Evolutionary conservation across 129 eudicot species (phyloP).

Genomic region (Artemisia tridentata): DNA sequence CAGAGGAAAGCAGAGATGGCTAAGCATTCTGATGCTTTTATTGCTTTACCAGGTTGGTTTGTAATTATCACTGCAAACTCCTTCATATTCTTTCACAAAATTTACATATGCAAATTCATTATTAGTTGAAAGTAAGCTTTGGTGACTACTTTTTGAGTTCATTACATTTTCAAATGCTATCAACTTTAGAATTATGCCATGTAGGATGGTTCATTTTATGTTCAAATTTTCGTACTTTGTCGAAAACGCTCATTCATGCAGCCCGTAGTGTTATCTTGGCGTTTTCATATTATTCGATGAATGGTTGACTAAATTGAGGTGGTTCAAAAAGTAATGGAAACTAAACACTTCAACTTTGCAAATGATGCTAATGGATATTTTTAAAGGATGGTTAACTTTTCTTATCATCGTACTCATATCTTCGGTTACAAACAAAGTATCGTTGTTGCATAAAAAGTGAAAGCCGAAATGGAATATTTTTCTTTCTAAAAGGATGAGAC

Average conservation of each 20-base stretch:
- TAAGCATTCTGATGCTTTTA: slow-evolving; percentile 97
- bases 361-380: background rate
- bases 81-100: slow-evolving; percentile 28
- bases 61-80: slow-evolving; percentile 9
- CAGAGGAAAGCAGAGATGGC: slow-evolving; percentile 99
- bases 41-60: slow-evolving; percentile 92
- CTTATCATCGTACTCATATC: background rate
- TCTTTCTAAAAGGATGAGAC: background rate
- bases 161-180: background rate
- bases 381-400: background rate
- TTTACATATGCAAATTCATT: slow-evolving; percentile 13
- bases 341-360: background rate
- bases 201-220: background rate
- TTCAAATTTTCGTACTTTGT: background rate
- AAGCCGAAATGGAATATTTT: background rate
- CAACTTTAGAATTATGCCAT: background rate
- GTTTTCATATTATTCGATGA: background rate
- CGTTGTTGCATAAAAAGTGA: background rate
- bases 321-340: background rate
- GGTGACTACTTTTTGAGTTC: background rate
- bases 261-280: background rate
- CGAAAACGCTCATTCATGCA: background rate
- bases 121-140: slow-evolving; percentile 11
- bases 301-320: background rate
- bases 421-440: slow-evolving; percentile 9